phyloP scores from a whole-genome alignment of 2,329 filamentous ascomycete genomes.

The Hypoxylon rubiginosum region DNA sequence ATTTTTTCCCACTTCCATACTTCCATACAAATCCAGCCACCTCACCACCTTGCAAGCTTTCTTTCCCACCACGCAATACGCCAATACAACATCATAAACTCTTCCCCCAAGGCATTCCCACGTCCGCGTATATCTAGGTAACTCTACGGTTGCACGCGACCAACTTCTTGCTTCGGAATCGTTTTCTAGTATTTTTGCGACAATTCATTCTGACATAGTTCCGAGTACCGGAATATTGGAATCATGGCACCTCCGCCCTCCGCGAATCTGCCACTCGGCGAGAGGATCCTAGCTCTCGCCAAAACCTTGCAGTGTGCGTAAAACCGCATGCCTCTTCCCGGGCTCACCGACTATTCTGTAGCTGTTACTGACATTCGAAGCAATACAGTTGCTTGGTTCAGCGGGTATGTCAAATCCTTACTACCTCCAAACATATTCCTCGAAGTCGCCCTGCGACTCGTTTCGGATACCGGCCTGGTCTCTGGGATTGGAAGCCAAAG shows the following conservation, averaged over 20 bases:
- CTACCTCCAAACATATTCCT: conserved; percentile 15
- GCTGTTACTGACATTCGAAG: conserved; percentile 53
- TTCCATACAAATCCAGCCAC: conserved; percentile 44
- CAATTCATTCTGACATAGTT: conserved; percentile 3
- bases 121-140: conserved; percentile 20
- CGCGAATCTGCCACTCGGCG: conserved; percentile 75
- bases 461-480: conserved; percentile 6
- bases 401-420: conserved; percentile 72
- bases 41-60: conserved; percentile 43
- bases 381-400: conserved; percentile 79
- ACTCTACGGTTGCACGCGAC: conserved; percentile 28
- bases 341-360: conserved; percentile 28
- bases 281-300: conserved; percentile 82
- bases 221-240: conserved; percentile 10
- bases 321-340: conserved; percentile 34
- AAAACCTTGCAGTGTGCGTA: conserved; percentile 92
- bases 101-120: conserved; percentile 7
- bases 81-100: conserved; percentile 37
- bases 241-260: conserved; percentile 81
- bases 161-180: conserved; percentile 15
- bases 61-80: conserved; percentile 2
- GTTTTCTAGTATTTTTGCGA: conserved; percentile 28
- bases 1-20: conserved; percentile 39
- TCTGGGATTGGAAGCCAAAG: conserved; percentile 8
- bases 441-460: conserved; percentile 12